A percentile compares a stretch with the other conserved stretches of the same genome.
phyloP scores from a whole-genome alignment of 352 stramenopile species.

The Pythium insidiosum region DNA sequence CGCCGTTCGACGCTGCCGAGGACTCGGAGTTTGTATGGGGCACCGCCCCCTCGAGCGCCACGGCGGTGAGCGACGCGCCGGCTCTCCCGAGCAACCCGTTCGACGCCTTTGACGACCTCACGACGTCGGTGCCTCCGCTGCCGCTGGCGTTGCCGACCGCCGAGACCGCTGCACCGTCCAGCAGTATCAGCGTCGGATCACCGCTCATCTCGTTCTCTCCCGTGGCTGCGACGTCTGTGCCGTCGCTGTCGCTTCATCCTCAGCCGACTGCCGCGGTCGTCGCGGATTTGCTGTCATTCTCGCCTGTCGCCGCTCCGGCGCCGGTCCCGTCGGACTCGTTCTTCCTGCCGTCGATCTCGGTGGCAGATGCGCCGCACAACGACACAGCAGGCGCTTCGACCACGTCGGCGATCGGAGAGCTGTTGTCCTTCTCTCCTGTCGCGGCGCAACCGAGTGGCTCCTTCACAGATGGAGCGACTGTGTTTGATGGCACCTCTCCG shows the following conservation, averaged over 20 bases:
- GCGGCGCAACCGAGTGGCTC: no score
- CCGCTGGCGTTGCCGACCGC: background rate
- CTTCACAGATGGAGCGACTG: no score
- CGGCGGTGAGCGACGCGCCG: background rate
- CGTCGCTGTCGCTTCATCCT: background rate
- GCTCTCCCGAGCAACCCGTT: constrained; percentile 3
- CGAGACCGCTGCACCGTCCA: background rate
- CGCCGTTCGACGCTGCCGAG: background rate
- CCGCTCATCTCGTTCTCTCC: constrained; percentile 18
- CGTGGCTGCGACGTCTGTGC: background rate
- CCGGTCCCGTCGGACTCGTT: background rate
- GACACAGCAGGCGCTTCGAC: background rate
- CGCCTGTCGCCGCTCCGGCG: background rate
- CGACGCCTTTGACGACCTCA: constrained; percentile 10
- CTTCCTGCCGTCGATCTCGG: constrained; percentile 2
- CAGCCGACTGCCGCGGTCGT: background rate
- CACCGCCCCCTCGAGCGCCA: background rate
- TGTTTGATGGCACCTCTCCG: no score
- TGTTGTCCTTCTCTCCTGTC: constrained; percentile 63
- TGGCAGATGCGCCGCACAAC: constrained; percentile 8
- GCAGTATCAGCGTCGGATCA: constrained; percentile 5
- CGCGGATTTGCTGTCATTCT: background rate
- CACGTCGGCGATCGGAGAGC: constrained; percentile 14
- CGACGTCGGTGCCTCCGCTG: background rate
- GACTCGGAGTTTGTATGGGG: no score